These are phyloP conservation scores for Phanerochaete carnosa DNA, from an alignment of 768 basidiomycete species.

Conservation along the genomic window DNA sequence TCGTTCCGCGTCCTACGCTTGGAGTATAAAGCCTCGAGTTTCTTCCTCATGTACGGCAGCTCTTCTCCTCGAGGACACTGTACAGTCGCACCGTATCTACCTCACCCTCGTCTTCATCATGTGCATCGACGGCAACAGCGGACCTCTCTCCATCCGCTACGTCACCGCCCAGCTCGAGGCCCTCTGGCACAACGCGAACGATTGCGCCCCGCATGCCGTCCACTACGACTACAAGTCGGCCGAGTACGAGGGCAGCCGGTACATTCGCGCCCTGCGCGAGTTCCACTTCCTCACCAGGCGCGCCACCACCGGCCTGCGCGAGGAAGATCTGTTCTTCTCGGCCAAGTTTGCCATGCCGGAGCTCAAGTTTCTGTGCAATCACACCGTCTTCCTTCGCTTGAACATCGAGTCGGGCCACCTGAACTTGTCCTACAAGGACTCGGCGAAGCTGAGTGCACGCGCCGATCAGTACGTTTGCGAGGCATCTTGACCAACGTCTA, in stretches of 20 bases:
- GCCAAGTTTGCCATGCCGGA: slow-evolving; percentile 17
- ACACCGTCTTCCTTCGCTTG: slow-evolving; percentile 22
- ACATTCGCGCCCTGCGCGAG: slow-evolving; percentile 10
- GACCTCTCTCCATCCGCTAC: slow-evolving; percentile 20
- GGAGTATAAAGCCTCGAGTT: neutral
- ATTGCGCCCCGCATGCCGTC: slow-evolving; percentile 11
- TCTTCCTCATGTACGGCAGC: neutral
- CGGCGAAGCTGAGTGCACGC: neutral
- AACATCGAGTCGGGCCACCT: slow-evolving; percentile 18
- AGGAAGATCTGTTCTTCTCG: slow-evolving; percentile 9
- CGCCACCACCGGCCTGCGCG: neutral
- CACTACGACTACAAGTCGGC: slow-evolving; percentile 9
- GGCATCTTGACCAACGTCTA: neutral
- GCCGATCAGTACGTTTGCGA: neutral
- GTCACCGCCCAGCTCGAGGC: slow-evolving; percentile 21
- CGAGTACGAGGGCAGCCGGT: slow-evolving; percentile 6
- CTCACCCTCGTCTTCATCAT: slow-evolving; percentile 5
- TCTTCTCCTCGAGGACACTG: neutral
- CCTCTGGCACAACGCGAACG: slow-evolving; percentile 19
- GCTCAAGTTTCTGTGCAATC: slow-evolving; percentile 27
- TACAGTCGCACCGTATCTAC: neutral
- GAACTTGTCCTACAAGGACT: slow-evolving; percentile 15
- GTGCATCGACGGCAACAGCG: slow-evolving; percentile 23
- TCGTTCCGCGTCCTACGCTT: neutral
- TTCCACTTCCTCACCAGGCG: slow-evolving; percentile 7